These are phyloP conservation scores for Aristolochia californica DNA, from an alignment of 164 flowering plant species.

Conservation along the genomic window DNA sequence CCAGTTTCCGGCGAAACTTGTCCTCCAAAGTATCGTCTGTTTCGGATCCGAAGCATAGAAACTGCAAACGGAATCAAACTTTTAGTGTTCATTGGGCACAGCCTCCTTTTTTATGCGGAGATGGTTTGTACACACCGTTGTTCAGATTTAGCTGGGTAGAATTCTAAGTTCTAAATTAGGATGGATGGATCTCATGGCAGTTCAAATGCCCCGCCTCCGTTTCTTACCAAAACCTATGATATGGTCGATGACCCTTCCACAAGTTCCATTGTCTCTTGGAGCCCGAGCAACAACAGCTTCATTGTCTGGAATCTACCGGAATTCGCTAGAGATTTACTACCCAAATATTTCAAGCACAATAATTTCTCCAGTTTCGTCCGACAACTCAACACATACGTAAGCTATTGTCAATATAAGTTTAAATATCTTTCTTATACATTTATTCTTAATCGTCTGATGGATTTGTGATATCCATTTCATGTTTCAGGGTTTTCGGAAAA, in stretches of 20 bases:
- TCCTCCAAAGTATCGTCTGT: no score
- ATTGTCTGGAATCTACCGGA: slow-evolving; percentile 57
- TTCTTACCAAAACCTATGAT: slow-evolving; percentile 55
- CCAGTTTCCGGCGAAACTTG: no score
- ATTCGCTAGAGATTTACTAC: slow-evolving; percentile 46
- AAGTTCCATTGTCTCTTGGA: slow-evolving; percentile 47
- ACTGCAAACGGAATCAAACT: no score
- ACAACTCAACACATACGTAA: slow-evolving; percentile 69
- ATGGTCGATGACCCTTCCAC: slow-evolving; percentile 52
- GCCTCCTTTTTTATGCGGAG: no score
- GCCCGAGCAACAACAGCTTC: slow-evolving; percentile 30
- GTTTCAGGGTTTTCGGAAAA: slow-evolving; percentile 67
- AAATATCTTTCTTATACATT: neutral
- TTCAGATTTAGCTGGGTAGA: slow-evolving; percentile 6
- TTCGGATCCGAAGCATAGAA: no score
- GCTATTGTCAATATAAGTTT: slow-evolving; percentile 2
- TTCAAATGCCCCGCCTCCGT: slow-evolving; percentile 45
- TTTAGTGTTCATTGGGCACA: no score
- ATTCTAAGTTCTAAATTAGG: neutral
- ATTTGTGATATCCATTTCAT: neutral
- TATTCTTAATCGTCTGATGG: neutral
- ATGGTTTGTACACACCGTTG: slow-evolving; percentile 1
- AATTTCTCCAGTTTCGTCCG: slow-evolving; percentile 67
- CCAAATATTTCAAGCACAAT: slow-evolving; percentile 64
- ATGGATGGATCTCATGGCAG: slow-evolving; percentile 44